These are phyloP conservation scores for Syzygium syzygioides DNA, from an alignment of 441 rosid genomes.

Conservation along the genomic window DNA sequence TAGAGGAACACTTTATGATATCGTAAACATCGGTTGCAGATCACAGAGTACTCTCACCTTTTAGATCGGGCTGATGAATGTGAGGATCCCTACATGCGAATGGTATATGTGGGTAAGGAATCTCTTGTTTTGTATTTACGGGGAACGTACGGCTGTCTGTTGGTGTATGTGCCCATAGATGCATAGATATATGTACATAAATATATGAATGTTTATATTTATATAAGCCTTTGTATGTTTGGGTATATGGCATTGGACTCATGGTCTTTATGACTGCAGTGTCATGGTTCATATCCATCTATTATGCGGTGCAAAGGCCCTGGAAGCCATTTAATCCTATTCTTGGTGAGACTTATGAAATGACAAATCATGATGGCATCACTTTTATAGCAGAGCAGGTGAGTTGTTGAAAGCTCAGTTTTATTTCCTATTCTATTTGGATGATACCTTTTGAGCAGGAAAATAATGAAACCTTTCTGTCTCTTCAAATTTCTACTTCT, in stretches of 20 bases:
- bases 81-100: constrained; percentile 89
- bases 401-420: constrained; percentile 2
- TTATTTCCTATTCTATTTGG: neutral
- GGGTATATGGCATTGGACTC: constrained; percentile 2
- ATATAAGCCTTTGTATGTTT: neutral
- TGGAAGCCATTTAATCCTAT: constrained; percentile 99
- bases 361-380: constrained; percentile 71
- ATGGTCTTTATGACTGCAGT: constrained; percentile 41
- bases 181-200: neutral
- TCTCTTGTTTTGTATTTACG: neutral
- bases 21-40: constrained; percentile 23
- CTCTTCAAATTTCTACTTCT: neutral
- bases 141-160: neutral
- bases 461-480: neutral
- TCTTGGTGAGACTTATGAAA: constrained; percentile 96
- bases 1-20: neutral
- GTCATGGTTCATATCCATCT: constrained; percentile 86
- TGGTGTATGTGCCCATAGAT: neutral
- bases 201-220: neutral
- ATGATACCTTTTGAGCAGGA: neutral
- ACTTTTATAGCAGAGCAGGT: constrained; percentile 89
- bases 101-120: constrained; percentile 82
- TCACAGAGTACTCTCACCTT: constrained; percentile 89
- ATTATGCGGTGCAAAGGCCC: constrained; percentile 71
- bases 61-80: constrained; percentile 87